These are phyloP conservation scores for Paraphaeosphaeria minitans DNA, from an alignment of 2,329 filamentous ascomycete genomes.

Conservation along the genomic window DNA sequence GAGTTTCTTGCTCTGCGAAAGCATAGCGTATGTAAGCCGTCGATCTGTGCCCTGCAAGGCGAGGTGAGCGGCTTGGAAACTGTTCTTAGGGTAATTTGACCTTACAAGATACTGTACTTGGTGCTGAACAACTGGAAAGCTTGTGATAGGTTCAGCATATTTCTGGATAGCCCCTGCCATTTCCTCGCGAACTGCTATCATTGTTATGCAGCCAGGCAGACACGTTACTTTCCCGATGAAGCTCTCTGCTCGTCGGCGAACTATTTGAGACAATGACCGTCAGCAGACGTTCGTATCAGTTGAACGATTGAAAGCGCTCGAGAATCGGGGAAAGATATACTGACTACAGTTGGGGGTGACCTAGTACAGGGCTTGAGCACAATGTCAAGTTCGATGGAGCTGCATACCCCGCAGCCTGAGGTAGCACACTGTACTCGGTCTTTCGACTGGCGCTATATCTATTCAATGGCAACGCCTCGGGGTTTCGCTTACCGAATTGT, in stretches of 20 bases:
- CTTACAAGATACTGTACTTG: constrained; percentile 12
- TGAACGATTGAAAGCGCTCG: not conserved
- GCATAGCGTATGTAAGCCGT: constrained; percentile 9
- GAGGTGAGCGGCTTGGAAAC: not conserved
- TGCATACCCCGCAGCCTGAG: no score
- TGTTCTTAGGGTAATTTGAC: not conserved
- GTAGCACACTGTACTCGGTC: no score
- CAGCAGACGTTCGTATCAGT: not conserved
- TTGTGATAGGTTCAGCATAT: constrained; percentile 7
- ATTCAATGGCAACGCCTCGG: not conserved
- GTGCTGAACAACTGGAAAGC: not conserved
- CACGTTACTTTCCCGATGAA: constrained; percentile 7
- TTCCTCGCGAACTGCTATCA: constrained; percentile 7
- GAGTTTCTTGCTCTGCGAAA: constrained; percentile 8
- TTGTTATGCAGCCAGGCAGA: constrained; percentile 9
- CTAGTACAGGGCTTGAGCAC: not conserved
- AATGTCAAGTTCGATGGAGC: no score
- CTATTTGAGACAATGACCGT: not conserved
- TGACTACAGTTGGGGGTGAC: not conserved
- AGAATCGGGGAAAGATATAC: not conserved
- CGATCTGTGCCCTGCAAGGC: constrained; percentile 4
- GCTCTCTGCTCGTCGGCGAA: constrained; percentile 8
- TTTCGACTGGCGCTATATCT: no score
- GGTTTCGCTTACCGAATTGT: not conserved
- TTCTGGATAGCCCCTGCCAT: constrained; percentile 10